phyloP scores from a whole-genome alignment of 2,329 filamentous ascomycete species.

The Alternaria tenuissima region DNA sequence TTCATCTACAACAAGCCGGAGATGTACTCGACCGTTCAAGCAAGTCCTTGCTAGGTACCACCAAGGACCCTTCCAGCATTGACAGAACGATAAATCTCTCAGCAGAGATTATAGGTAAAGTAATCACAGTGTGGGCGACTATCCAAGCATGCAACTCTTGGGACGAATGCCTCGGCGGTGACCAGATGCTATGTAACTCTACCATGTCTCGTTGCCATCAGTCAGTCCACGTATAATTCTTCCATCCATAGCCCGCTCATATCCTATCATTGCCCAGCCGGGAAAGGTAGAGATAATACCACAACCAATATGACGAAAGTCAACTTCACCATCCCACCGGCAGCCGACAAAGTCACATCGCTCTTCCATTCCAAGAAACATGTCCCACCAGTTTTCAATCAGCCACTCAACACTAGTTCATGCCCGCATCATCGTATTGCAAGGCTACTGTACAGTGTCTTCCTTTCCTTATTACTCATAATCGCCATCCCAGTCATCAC shows the following conservation, averaged over 20 bases:
- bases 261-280: neutral
- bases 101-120: slow-evolving; percentile 24
- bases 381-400: slow-evolving; percentile 12
- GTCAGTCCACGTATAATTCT: neutral
- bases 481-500: slow-evolving; percentile 34
- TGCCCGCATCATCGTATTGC: slow-evolving; percentile 30
- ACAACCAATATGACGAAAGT: slow-evolving; percentile 22
- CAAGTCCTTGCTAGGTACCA: slow-evolving; percentile 21
- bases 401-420: slow-evolving; percentile 18
- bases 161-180: neutral
- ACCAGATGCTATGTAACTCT: slow-evolving; percentile 31
- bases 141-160: slow-evolving; percentile 26
- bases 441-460: slow-evolving; percentile 28
- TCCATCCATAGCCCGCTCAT: neutral
- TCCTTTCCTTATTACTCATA: slow-evolving; percentile 29
- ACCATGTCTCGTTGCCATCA: slow-evolving; percentile 15
- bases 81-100: slow-evolving; percentile 22
- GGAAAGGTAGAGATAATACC: neutral
- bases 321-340: slow-evolving; percentile 14
- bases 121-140: slow-evolving; percentile 32
- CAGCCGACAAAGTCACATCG: slow-evolving; percentile 22
- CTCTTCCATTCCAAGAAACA: slow-evolving; percentile 22
- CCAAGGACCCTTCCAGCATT: slow-evolving; percentile 40
- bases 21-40: slow-evolving; percentile 32
- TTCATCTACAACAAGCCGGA: slow-evolving; percentile 22